Base-by-base conservation (phyloP, 2,329 filamentous ascomycete species). In the Cytospora chrysosperma region DNA sequence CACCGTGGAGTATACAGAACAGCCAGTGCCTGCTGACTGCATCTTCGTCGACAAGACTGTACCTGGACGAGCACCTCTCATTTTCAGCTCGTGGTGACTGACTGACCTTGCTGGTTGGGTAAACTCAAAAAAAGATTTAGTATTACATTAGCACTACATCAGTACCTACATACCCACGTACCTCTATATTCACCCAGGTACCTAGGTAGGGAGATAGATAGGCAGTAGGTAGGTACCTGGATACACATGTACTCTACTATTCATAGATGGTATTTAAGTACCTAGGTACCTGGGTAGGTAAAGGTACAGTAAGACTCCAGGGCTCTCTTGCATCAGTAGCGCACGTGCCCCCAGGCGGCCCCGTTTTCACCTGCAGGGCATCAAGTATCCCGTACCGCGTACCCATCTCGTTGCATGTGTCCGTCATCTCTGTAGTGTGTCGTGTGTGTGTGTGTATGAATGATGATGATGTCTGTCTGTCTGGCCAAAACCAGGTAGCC, bases 271-370 rank as follows among this genome's bases (percentile, higher is more conserved):
- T n/a, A n/a, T n/a, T n/a, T n/a, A n/a, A n/a, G n/a, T n/a, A n/a
- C n/a, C n/a, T n/a, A n/a, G n/a, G n/a, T n/a, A n/a, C n/a, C n/a
- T n/a, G n/a, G n/a, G n/a, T n/a, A n/a, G n/a, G n/a, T n/a, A n/a
- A n/a, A n/a, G n/a, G n/a, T n/a, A n/a, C n/a, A n/a, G n/a, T n/a
- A n/a, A n/a, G n/a, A n/a, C n/a, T n/a, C n/a, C n/a, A n/a, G n/a
- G n/a, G n/a, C n/a, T n/a, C 12, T 2, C 37, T 40, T 40, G 37
- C 37, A 40, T 40, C n/a, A 27, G 19, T 53, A 30, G 24, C 59
- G 59, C 59, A 61, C 59, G 59, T 61, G 59, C 59, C 59, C 15
- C 10, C 4, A n/a, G 30, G 50, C 9, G 57, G 57, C 34, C 57
- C 49, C 40, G 19, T 43, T 13, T 34, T 34, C 28, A 30, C n/a